Base-by-base conservation (phyloP, 2,329 filamentous ascomycete genomes). In the Plenodomus biglobosus region DNA sequence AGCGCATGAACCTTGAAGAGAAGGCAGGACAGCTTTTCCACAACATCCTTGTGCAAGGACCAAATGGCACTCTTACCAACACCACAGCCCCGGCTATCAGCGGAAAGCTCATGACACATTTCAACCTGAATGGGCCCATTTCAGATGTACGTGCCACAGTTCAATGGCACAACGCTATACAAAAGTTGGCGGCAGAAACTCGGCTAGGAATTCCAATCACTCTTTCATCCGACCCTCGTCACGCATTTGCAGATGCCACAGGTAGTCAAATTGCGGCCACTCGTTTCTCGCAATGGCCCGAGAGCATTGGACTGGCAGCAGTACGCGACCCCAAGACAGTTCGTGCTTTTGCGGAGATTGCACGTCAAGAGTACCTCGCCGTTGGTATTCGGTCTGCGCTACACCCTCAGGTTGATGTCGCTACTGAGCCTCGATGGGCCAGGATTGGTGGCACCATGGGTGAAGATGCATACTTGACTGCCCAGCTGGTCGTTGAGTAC, bases 351-450 rank as follows among this genome's bases (percentile, higher is more conserved):
- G 78, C 75, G 7, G 74, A 80, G 27, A 69, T 80, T 17, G 78
- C 74, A 0, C 71, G 78, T 4, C 72, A 79, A 53, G 79, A 82
- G 53, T 76, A 75, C 49, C 48, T 66, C 37, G 71, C 69, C 1
- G 61, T 75, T 17, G 73, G 79, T 2, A 66, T 81, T 8, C 72
- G 77, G 5, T 66, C 70, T 2, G 72, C 78, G 1, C 65, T 81
- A 0, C 78, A 80, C 41, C 79, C 79, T 0, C 78, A 80, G 46
- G 73, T 80, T 6, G 78, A 81, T 51, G 62, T 81, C 0, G 62
- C 77, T 0, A 81, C 79, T 0, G 79, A 81, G 50, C 76, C 76
- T 2, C 68, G 79, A 0, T 81, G 79, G 79, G 73, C 76, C 0
- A 70, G 79, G 1, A 75, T 77, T 1, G 62, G 59, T 1, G 69